Conservation (phyloP, 441 rosid species). For the Gossypium davidsonii region DNA sequence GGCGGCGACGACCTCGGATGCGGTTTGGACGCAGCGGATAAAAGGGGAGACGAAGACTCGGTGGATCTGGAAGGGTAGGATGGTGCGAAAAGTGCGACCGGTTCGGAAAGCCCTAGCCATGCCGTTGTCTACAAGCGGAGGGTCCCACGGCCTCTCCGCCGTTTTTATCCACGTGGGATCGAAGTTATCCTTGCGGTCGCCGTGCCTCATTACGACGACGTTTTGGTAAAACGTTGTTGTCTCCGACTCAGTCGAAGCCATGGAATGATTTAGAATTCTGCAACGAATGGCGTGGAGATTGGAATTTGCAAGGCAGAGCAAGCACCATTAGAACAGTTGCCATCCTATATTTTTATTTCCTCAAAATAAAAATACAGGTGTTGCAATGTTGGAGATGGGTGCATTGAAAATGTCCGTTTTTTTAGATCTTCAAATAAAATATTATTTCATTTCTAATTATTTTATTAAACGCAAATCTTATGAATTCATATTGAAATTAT, state of each 20-base stretch:
- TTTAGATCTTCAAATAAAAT: too few species aligned
- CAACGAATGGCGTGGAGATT: background rate
- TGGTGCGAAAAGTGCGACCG: conserved; percentile 42
- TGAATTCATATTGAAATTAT: too few species aligned
- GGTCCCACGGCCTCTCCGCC: conserved; percentile 80
- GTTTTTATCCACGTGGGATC: conserved; percentile 52
- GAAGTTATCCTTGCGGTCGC: conserved; percentile 68
- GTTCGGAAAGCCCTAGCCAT: conserved; percentile 42
- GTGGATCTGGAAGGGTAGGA: conserved; percentile 55
- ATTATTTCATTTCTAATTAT: too few species aligned
- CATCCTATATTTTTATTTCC: too few species aligned
- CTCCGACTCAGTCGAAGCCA: conserved; percentile 13
- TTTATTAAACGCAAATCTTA: too few species aligned
- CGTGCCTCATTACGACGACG: conserved; percentile 82
- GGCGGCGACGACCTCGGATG: conserved; percentile 51
- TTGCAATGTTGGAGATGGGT: too few species aligned
- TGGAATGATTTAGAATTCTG: background rate
- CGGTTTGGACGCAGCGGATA: conserved; percentile 82
- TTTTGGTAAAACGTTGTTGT: conserved; percentile 30
- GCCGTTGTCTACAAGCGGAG: conserved; percentile 53
- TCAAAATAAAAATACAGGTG: too few species aligned
- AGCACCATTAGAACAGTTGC: too few species aligned
- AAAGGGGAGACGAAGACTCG: conserved; percentile 87
- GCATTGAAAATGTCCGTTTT: too few species aligned
- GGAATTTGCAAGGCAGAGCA: too few species aligned